Evolutionary conservation across 768 basidiomycete genomes (phyloP).

Genomic region (Podaxis sp.): DNA sequence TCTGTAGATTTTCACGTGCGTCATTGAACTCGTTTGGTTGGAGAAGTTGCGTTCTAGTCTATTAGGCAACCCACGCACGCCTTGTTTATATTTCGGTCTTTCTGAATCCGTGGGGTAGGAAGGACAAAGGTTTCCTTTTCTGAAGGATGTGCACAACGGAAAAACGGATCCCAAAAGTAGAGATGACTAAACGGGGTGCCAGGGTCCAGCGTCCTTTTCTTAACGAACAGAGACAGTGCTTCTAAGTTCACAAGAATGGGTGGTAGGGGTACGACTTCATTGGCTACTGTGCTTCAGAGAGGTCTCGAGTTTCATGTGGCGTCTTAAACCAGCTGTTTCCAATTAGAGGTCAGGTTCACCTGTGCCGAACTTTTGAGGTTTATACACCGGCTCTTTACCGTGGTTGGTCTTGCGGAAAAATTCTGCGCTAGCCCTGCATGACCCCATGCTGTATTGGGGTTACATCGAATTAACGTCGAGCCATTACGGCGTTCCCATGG

Average conservation of each 20-base stretch:
- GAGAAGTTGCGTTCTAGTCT: background rate
- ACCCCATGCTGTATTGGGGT: background rate
- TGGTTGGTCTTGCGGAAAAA: background rate
- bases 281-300: background rate
- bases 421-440: background rate
- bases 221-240: background rate
- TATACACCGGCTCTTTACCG: background rate
- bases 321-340: background rate
- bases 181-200: background rate
- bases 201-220: background rate
- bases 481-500: background rate
- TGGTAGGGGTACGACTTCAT: background rate
- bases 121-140: background rate
- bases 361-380: background rate
- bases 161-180: background rate
- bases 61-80: background rate
- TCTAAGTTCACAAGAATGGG: background rate
- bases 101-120: background rate
- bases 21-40: background rate
- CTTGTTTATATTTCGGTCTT: background rate
- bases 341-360: background rate
- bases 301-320: no score
- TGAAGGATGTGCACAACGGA: no score
- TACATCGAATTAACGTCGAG: background rate
- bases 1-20: background rate